These are phyloP conservation scores for Nephelium lappaceum DNA, from an alignment of 345 rosid genomes.

Conservation along the genomic window DNA sequence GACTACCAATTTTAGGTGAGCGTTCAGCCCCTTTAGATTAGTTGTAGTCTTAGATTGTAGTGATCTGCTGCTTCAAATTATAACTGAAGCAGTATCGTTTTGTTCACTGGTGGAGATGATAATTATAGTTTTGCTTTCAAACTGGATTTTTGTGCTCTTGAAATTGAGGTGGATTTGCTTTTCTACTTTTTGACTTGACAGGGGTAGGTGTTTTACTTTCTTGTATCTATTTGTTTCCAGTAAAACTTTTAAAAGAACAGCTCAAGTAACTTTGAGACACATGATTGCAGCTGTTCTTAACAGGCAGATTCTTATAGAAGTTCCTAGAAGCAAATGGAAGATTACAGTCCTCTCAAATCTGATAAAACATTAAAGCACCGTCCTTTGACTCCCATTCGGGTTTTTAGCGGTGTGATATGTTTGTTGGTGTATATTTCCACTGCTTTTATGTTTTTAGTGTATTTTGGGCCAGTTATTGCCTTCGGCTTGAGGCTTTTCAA, in stretches of 20 bases:
- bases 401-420: conserved; percentile 66
- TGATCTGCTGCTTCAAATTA: not conserved
- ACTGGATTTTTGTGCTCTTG: not conserved
- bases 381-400: conserved; percentile 60
- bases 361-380: conserved; percentile 50
- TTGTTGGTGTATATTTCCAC: conserved; percentile 64
- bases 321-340: conserved; percentile 53
- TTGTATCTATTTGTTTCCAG: not conserved
- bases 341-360: conserved; percentile 36
- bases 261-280: conserved; percentile 29
- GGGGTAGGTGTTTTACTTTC: not conserved
- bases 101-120: conserved; percentile 7
- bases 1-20: not conserved
- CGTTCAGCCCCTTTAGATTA: not conserved
- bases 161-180: not conserved
- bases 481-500: conserved; percentile 49
- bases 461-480: conserved; percentile 54
- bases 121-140: not conserved
- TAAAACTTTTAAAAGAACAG: conserved; percentile 3
- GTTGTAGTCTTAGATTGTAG: not conserved
- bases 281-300: conserved; percentile 41
- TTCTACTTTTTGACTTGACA: not conserved
- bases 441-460: conserved; percentile 66
- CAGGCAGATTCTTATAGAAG: conserved; percentile 3
- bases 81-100: not conserved